Conservation (phyloP, 2,329 filamentous ascomycete genomes). For the Sporothrix mexicana region DNA sequence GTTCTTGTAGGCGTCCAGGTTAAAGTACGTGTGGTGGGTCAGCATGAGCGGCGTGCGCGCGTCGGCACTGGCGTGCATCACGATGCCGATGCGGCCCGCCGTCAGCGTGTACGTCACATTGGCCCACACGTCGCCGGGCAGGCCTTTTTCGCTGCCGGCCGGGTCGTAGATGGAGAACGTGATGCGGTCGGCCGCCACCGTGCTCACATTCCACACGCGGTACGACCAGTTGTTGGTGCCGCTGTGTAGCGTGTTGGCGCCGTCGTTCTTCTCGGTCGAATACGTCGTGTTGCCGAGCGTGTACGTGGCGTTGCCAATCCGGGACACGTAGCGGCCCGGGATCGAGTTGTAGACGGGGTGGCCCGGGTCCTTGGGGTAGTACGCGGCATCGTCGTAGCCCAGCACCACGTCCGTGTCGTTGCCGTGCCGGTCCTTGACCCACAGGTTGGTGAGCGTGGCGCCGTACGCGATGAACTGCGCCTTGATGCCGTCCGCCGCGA, state of each 20-base stretch:
- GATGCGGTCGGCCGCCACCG: constrained; percentile 61
- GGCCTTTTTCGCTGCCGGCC: constrained; percentile 62
- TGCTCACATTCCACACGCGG: constrained; percentile 66
- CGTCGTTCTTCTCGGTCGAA: constrained; percentile 60
- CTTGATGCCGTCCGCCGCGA: constrained; percentile 46
- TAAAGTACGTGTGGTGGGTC: constrained; percentile 72
- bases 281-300: constrained; percentile 60
- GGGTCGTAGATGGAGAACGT: constrained; percentile 69
- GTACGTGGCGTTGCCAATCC: constrained; percentile 65
- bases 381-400: constrained; percentile 65
- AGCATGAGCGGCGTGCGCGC: constrained; percentile 63
- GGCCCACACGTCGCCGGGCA: constrained; percentile 65
- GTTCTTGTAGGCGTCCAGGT: constrained; percentile 68
- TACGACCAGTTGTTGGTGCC: constrained; percentile 67
- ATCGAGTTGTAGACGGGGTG: constrained; percentile 68
- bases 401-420: constrained; percentile 67
- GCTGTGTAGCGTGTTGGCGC: constrained; percentile 62
- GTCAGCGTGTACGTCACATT: constrained; percentile 67
- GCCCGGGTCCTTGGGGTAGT: constrained; percentile 58
- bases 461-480: constrained; percentile 63
- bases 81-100: constrained; percentile 63
- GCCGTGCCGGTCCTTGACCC: constrained; percentile 66
- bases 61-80: constrained; percentile 63
- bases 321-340: constrained; percentile 68
- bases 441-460: constrained; percentile 66